These are phyloP conservation scores for Tetracladium marchalianum DNA, from an alignment of 495 filamentous ascomycete genomes.

Conservation along the genomic window DNA sequence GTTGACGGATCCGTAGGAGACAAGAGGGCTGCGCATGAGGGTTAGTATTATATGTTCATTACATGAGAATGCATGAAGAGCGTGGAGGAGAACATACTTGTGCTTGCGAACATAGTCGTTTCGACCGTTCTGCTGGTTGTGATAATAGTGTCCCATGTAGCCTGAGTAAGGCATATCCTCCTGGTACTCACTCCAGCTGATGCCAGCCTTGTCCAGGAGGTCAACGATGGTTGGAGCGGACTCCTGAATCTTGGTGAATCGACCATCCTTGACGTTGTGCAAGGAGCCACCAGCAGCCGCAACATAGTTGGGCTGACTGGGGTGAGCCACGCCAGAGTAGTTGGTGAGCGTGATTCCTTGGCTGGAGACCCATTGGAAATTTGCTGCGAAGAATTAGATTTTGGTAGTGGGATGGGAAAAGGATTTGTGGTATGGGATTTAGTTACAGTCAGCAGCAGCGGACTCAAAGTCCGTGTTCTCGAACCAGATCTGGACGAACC, in stretches of 20 bases:
- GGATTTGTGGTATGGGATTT: not conserved
- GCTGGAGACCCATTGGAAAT: conserved; percentile 44
- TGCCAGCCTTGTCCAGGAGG: conserved; percentile 54
- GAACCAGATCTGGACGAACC: conserved; percentile 59
- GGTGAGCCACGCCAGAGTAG: conserved; percentile 35
- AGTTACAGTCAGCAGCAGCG: conserved; percentile 19
- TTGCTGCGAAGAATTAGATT: conserved; percentile 29
- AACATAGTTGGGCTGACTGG: conserved; percentile 17
- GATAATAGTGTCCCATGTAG: conserved; percentile 8
- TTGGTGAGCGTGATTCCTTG: conserved; percentile 58
- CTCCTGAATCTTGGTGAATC: not conserved
- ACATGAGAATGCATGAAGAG: too few species aligned
- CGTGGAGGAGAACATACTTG: conserved; percentile 9
- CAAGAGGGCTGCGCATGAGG: conserved; percentile 43
- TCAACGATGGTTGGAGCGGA: conserved; percentile 29
- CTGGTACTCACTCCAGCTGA: conserved; percentile 61
- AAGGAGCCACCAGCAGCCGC: conserved; percentile 12
- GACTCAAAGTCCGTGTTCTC: conserved; percentile 56
- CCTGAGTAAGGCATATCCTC: conserved; percentile 55
- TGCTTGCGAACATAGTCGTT: conserved; percentile 17
- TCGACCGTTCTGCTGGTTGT: conserved; percentile 15
- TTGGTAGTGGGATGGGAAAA: conserved; percentile 5
- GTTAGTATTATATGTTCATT: conserved; percentile 43
- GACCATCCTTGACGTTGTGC: conserved; percentile 6
- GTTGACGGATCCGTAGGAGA: conserved; percentile 51